These are phyloP conservation scores for Pichia sp. DNA, from an alignment of 1,139 yeast species.

Conservation along the genomic window DNA sequence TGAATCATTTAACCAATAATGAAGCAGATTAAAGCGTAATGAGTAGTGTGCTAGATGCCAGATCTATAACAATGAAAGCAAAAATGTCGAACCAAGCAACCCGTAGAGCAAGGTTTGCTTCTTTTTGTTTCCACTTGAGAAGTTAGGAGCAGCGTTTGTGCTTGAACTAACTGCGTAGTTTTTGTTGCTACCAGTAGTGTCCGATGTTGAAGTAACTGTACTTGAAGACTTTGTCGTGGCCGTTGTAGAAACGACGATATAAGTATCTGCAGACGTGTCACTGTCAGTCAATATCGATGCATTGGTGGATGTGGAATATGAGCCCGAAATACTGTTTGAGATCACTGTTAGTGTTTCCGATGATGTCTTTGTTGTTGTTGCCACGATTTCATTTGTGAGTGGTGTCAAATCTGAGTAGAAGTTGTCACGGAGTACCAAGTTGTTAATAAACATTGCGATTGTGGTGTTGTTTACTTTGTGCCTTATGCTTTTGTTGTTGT, in stretches of 20 bases:
- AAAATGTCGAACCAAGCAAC: slow-evolving; percentile 1
- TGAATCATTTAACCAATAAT: not conserved
- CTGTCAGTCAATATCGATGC: not conserved
- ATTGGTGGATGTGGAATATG: not conserved
- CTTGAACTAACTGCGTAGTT: not conserved
- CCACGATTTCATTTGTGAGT: slow-evolving; percentile 3
- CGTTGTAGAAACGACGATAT: not conserved
- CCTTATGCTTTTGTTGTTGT: not conserved
- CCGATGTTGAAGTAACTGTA: not conserved
- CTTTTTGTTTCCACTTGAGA: not conserved
- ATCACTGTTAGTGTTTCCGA: not conserved
- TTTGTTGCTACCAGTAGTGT: not conserved
- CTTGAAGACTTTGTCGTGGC: not conserved
- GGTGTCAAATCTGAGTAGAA: slow-evolving; percentile 14
- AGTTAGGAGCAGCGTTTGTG: not conserved
- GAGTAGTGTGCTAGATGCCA: not conserved
- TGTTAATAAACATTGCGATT: not conserved
- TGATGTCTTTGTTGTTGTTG: slow-evolving; percentile 2
- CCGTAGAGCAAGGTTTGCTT: slow-evolving; percentile 2
- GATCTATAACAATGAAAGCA: slow-evolving; percentile 2
- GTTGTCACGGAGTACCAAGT: slow-evolving; percentile 1
- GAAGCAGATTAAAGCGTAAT: too few relatives aligned
- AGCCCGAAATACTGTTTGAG: not conserved
- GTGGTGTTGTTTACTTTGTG: not conserved
- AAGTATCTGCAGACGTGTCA: too few relatives aligned